Percentiles rank a stretch among this genome's conserved stretches.
These are phyloP conservation scores for Peronospora destructor DNA, from an alignment of 352 stramenopile genomes.

Conservation along the genomic window DNA sequence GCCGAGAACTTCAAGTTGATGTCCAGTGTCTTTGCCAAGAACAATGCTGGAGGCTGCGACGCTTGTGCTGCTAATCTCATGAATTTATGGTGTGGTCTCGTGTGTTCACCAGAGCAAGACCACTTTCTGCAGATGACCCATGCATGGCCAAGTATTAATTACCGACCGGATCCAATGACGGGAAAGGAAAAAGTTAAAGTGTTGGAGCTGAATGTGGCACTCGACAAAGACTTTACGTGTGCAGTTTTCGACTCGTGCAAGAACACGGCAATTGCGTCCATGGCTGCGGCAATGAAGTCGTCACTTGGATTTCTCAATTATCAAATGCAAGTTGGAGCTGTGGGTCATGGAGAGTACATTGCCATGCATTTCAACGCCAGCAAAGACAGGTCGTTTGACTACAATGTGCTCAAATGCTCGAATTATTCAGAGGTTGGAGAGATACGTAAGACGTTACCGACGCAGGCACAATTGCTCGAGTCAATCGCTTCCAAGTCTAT, in stretches of 20 bases:
- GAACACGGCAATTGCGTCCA: constrained; percentile 72
- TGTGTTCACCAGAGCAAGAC: constrained; percentile 72
- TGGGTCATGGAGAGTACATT: constrained; percentile 86
- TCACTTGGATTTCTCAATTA: constrained; percentile 86
- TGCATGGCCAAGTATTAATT: constrained; percentile 58
- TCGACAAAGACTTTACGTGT: constrained; percentile 70
- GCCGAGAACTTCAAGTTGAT: constrained; percentile 83
- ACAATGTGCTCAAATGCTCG: constrained; percentile 59
- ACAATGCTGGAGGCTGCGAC: constrained; percentile 66
- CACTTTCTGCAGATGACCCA: constrained; percentile 69
- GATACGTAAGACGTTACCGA: constrained; percentile 36
- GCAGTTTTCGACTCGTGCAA: constrained; percentile 81
- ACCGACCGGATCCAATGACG: constrained; percentile 70
- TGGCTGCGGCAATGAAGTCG: constrained; percentile 69
- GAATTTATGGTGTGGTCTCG: constrained; percentile 78
- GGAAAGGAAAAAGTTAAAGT: constrained; percentile 70
- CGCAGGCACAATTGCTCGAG: constrained; percentile 55
- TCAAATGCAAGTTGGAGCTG: constrained; percentile 80
- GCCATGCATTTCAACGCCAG: constrained; percentile 57
- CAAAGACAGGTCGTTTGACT: constrained; percentile 38
- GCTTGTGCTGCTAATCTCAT: constrained; percentile 81
- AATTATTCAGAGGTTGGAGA: constrained; percentile 66
- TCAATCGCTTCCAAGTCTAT: constrained; percentile 48
- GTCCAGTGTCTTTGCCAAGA: constrained; percentile 58
- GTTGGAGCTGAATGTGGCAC: constrained; percentile 66